Base-by-base conservation (phyloP, 2,329 filamentous ascomycete species). In the Lasiodiplodia citricola region DNA sequence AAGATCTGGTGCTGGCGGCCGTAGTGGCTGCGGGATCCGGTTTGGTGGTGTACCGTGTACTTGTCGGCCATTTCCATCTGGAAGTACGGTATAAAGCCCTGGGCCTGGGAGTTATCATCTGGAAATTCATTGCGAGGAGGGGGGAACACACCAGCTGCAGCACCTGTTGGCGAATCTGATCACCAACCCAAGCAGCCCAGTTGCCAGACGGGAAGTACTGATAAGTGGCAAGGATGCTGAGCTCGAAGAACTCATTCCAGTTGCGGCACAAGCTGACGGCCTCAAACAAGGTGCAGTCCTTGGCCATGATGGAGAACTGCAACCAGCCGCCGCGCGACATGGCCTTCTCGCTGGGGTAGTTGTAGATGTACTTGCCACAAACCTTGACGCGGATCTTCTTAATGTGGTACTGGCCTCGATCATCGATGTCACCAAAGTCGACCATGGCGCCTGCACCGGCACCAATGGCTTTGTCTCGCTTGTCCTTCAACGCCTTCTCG, bases 211-310 rank as follows among this genome's bases (percentile, higher is more conserved):
- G 84, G 60, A 86, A 86, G 70, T 82, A 86, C 55, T 82, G 76
- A 75, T 82, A 83, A 11, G 79, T 69, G 8, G 81, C 79, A 2
- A 85, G 76, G 51, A 82, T 80, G 67, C 82, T 83, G 23, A 86
- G 74, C 70, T 85, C 81, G 67, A 80, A 84, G 71, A 85, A 84
- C 71, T 86, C 84, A 51, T 83, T 80, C 84, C 83, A 86, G 72
- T 83, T 83, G 31, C 83, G 80, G 70, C 83, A 85, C 13, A 86
- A 77, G n/a, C 79, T 73, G 25, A 84, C 78, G 3, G 82, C 83
- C 54, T 84, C 78, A 57, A 78, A 76, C 4, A 86, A 77, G 57
- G 76, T 74, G 66, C 82, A 84, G 63, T 84, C 82, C 72, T 84
- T 85, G 2, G 83, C 83, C 71, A 86, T 80, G 70, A 86, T 77